phyloP scores from a whole-genome alignment of 208 protist species.

The Trypanosoma grayi region DNA sequence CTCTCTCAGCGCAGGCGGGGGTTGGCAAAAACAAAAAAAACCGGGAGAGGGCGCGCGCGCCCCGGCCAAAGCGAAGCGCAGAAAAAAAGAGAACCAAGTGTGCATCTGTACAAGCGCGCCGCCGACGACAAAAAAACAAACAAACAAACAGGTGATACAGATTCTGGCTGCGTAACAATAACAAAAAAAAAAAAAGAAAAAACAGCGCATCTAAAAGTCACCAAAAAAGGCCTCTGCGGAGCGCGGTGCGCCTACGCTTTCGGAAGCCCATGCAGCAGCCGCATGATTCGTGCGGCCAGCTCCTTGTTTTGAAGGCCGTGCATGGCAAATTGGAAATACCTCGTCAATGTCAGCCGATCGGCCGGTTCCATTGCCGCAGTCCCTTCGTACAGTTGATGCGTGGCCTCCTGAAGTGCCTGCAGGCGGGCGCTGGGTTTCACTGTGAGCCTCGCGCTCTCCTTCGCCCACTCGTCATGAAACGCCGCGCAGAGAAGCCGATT shows the following conservation, averaged over 20 bases:
- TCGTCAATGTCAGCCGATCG: conserved; percentile 40
- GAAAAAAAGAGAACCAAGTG: no score
- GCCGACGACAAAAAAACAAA: no score
- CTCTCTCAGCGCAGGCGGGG: no score
- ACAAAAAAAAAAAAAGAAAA: not conserved
- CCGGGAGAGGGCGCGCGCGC: no score
- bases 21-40: no score
- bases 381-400: conserved; percentile 45
- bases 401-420: conserved; percentile 35
- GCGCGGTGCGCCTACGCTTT: conserved; percentile 5
- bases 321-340: conserved; percentile 69
- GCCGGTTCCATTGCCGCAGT: conserved; percentile 34
- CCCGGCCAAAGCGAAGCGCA: no score
- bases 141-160: no score
- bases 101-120: no score
- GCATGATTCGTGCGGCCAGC: conserved; percentile 38
- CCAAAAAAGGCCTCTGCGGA: not conserved
- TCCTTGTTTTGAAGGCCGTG: conserved; percentile 49
- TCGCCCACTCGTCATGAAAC: conserved; percentile 59
- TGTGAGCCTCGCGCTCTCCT: conserved; percentile 38
- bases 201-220: not conserved
- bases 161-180: no score
- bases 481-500: conserved; percentile 44
- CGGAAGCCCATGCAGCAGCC: conserved; percentile 10
- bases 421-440: conserved; percentile 24